phyloP scores from a whole-genome alignment of 345 rosid genomes.

The Corchorus capsularis region DNA sequence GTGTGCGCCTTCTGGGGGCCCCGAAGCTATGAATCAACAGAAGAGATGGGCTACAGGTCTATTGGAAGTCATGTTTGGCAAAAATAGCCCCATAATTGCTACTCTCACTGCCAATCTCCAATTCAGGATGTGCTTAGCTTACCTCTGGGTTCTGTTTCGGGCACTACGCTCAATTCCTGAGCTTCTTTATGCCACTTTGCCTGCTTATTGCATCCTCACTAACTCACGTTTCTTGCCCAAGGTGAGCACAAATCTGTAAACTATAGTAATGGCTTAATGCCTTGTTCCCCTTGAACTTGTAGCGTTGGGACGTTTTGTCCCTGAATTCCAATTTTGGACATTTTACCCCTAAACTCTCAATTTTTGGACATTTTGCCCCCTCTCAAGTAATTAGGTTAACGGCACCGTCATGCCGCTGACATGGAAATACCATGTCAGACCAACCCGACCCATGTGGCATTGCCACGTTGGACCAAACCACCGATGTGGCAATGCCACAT shows the following conservation, averaged over 20 bases:
- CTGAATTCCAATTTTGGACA: no score
- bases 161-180: slow-evolving; percentile 56
- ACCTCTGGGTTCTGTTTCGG: slow-evolving; percentile 34
- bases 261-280: no score
- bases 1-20: slow-evolving; percentile 43
- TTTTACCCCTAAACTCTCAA: no score
- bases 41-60: slow-evolving; percentile 67
- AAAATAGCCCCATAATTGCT: slow-evolving; percentile 28
- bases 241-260: slow-evolving; percentile 17
- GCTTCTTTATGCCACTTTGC: slow-evolving; percentile 49
- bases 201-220: slow-evolving; percentile 62
- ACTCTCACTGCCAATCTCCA: slow-evolving; percentile 32
- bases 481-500: no score
- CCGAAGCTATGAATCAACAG: slow-evolving; percentile 44
- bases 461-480: no score
- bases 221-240: slow-evolving; percentile 60
- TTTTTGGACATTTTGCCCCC: no score
- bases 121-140: slow-evolving; percentile 51
- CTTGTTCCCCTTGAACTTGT: no score
- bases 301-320: no score
- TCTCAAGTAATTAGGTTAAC: no score
- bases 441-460: no score
- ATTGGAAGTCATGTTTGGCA: slow-evolving; percentile 47
- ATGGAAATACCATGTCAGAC: no score
- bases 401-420: no score